phyloP scores from a whole-genome alignment of 306 rosid species.

The Phaseolus lunatus region DNA sequence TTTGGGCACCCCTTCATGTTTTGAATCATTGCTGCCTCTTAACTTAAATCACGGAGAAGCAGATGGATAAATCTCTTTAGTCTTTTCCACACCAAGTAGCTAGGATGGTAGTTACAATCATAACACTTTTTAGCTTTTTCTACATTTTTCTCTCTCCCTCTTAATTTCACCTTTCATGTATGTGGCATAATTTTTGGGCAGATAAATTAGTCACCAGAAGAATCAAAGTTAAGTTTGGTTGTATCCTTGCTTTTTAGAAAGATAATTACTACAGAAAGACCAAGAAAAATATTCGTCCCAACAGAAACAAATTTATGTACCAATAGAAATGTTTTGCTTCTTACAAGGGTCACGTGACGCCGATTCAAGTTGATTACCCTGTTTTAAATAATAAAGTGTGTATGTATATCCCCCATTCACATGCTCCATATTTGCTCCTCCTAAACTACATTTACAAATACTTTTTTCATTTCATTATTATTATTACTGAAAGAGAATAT shows the following conservation, averaged over 20 bases:
- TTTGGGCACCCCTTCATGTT: constrained; percentile 47
- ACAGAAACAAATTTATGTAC: constrained; percentile 21
- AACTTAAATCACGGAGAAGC: constrained; percentile 63
- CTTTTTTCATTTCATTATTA: not conserved
- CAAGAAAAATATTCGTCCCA: constrained; percentile 25
- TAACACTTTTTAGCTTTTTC: constrained; percentile 33
- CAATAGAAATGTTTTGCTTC: constrained; percentile 48
- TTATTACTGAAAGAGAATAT: not conserved
- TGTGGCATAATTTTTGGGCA: constrained; percentile 16
- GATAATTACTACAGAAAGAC: not conserved
- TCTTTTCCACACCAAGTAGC: constrained; percentile 47
- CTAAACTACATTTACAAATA: constrained; percentile 13
- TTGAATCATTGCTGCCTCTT: constrained; percentile 38
- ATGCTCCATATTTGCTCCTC: constrained; percentile 47
- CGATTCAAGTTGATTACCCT: constrained; percentile 3
- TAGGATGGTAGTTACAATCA: constrained; percentile 51
- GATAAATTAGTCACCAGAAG: not conserved
- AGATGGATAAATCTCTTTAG: constrained; percentile 43
- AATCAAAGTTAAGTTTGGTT: not conserved
- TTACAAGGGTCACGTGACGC: constrained; percentile 58
- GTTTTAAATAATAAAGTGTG: not conserved
- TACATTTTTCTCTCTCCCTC: not conserved
- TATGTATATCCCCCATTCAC: constrained; percentile 37
- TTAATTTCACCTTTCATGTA: constrained; percentile 9
- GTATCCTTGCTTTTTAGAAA: too few relatives aligned